phyloP scores from a whole-genome alignment of 2,329 filamentous ascomycete species.

The Alternaria dauci region DNA sequence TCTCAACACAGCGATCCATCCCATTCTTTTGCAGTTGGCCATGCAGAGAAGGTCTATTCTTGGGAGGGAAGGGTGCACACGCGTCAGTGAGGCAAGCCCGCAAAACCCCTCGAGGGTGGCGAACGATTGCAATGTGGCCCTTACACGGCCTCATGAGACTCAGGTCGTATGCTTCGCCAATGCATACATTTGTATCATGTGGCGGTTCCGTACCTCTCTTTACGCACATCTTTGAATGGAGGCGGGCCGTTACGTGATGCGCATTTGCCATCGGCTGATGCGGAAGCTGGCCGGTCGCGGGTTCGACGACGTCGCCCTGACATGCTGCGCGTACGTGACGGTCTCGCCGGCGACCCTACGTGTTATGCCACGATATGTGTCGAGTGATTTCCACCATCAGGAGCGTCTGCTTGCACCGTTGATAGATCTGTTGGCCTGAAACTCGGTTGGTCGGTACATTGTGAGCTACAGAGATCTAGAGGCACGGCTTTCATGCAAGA shows the following conservation, averaged over 20 bases:
- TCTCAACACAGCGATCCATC: neutral
- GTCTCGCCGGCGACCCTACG: neutral
- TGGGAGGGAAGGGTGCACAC: conserved; percentile 1
- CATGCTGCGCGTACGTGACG: neutral
- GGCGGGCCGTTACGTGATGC: conserved; percentile 1
- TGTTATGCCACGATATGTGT: conserved; percentile 12
- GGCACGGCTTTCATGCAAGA: conserved; percentile 15
- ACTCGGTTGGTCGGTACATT: conserved; percentile 13
- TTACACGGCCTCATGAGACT: neutral
- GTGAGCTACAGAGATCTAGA: conserved; percentile 20
- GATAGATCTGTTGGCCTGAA: conserved; percentile 11
- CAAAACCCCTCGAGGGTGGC: neutral
- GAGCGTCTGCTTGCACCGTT: neutral
- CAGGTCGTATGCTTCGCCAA: neutral
- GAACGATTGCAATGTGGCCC: neutral
- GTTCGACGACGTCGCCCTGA: neutral
- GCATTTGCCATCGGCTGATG: neutral
- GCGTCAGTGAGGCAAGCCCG: neutral
- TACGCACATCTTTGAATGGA: neutral
- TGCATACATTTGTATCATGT: neutral
- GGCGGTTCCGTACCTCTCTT: neutral
- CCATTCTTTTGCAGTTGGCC: conserved; percentile 2
- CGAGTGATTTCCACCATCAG: conserved; percentile 7
- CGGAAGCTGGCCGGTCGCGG: neutral
- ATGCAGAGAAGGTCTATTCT: conserved; percentile 2